A percentile compares a stretch with the other conserved stretches of the same genome.
Evolutionary conservation across 2,329 filamentous ascomycete genomes (phyloP).

Genomic region (Akanthomyces uredinophilus): DNA sequence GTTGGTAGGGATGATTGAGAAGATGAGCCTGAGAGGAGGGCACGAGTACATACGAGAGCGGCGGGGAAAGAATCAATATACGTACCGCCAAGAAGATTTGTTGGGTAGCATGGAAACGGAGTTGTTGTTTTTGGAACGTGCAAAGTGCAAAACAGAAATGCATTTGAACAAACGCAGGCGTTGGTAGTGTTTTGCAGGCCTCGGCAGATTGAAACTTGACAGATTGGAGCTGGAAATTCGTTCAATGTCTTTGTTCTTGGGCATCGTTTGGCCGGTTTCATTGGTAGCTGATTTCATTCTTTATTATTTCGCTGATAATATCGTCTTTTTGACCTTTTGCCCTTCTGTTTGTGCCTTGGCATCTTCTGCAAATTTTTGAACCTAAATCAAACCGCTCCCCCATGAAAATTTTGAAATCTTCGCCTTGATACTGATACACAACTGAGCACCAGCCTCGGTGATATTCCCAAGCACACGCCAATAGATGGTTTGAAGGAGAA

Average conservation of each 20-base stretch:
- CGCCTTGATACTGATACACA: slow-evolving; percentile 9
- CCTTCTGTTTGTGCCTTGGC: background rate
- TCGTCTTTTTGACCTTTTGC: background rate
- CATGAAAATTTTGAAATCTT: slow-evolving; percentile 4
- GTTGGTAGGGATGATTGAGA: no score
- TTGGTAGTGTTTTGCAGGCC: background rate
- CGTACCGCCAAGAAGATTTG: background rate
- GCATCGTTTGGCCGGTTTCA: background rate
- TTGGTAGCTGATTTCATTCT: slow-evolving; percentile 6
- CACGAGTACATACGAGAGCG: background rate
- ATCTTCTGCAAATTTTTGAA: background rate
- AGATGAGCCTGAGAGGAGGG: no score
- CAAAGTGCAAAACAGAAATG: background rate
- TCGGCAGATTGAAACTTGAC: background rate
- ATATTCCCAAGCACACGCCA: slow-evolving; percentile 14
- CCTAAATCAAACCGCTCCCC: slow-evolving; percentile 6
- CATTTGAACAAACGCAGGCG: background rate
- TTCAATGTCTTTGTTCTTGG: background rate
- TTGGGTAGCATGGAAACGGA: slow-evolving; percentile 18
- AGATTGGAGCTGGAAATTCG: background rate
- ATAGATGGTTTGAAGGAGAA: slow-evolving; percentile 2
- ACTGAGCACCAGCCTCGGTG: slow-evolving; percentile 4
- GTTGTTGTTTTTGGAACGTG: background rate
- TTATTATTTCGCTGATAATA: background rate
- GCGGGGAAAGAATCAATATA: no score